Evolutionary conservation across 2,329 filamentous ascomycete species (phyloP).

Genomic region (Phyllosticta paracitricarpa): DNA sequence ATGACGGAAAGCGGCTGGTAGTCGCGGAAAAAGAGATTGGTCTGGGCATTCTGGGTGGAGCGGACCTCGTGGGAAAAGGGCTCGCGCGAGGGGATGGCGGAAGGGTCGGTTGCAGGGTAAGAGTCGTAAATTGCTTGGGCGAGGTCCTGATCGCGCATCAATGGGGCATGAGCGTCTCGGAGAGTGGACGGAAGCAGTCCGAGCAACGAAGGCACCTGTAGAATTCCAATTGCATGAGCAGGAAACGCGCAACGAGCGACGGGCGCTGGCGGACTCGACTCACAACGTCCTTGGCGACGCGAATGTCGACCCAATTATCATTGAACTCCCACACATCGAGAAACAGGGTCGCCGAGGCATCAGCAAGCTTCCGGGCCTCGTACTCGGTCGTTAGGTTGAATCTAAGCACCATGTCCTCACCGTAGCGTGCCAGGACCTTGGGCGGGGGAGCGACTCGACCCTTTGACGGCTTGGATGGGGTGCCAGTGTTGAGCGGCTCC

Average conservation of each 20-base stretch:
- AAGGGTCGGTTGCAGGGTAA: conserved; percentile 46
- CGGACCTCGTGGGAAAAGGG: conserved; percentile 20
- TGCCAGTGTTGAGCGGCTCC: background rate
- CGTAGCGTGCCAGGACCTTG: conserved; percentile 46
- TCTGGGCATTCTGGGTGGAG: conserved; percentile 16
- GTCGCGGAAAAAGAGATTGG: conserved; percentile 77
- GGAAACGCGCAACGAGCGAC: background rate
- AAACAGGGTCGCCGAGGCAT: conserved; percentile 64
- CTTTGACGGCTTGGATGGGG: background rate
- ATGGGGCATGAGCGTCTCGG: conserved; percentile 57
- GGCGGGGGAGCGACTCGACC: conserved; percentile 12
- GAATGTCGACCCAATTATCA: conserved; percentile 72
- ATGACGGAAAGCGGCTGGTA: conserved; percentile 85
- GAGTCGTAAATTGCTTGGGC: conserved; percentile 67
- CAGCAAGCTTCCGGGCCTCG: conserved; percentile 61
- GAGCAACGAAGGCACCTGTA: conserved; percentile 59
- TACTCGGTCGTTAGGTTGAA: conserved; percentile 65
- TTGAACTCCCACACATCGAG: conserved; percentile 88
- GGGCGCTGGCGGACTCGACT: conserved; percentile 17
- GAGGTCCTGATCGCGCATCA: conserved; percentile 64
- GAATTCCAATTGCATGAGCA: conserved; percentile 1
- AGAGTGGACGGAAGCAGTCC: conserved; percentile 67
- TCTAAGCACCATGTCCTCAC: conserved; percentile 75
- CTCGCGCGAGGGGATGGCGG: conserved; percentile 20
- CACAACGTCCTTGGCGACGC: conserved; percentile 66